A percentile compares a stretch with the other conserved stretches of the same genome.
Evolutionary conservation across 2,329 filamentous ascomycete genomes (phyloP).

Genomic region (Grosmannia huntii): DNA sequence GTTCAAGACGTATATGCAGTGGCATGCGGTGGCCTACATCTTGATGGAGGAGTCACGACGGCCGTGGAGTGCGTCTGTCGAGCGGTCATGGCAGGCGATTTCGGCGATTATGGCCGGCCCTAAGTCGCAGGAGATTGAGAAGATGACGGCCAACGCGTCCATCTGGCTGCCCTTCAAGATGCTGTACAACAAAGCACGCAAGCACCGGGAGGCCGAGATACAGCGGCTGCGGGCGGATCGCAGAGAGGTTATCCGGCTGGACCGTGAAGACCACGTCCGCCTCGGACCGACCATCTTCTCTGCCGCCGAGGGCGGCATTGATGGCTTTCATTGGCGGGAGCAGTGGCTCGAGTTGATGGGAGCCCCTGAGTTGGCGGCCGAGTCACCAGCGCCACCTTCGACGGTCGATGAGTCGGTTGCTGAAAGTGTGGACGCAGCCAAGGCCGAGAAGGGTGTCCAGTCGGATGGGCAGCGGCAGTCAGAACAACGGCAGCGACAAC

Average conservation of each 20-base stretch:
- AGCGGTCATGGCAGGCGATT: constrained; percentile 17
- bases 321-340: constrained; percentile 33
- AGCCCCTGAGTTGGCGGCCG: constrained; percentile 12
- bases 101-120: constrained; percentile 18
- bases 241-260: constrained; percentile 34
- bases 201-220: constrained; percentile 38
- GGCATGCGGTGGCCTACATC: constrained; percentile 44
- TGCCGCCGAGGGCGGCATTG: constrained; percentile 31
- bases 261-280: constrained; percentile 33
- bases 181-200: constrained; percentile 38
- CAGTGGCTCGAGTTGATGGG: constrained; percentile 38
- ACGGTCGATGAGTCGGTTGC: neutral
- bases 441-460: neutral
- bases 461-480: constrained; percentile 3
- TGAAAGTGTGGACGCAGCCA: neutral
- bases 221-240: constrained; percentile 33
- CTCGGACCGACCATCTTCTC: constrained; percentile 32
- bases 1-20: constrained; percentile 46
- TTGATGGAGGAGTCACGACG: constrained; percentile 36
- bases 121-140: constrained; percentile 27
- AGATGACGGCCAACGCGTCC: constrained; percentile 30
- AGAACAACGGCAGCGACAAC: neutral
- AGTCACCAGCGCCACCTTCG: neutral
- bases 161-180: constrained; percentile 42
- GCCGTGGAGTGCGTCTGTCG: constrained; percentile 22